Percentiles rank a stretch among this genome's conserved stretches.
Conservation (phyloP, 106 monocot species). For the Dioscorea dumetorum region DNA sequence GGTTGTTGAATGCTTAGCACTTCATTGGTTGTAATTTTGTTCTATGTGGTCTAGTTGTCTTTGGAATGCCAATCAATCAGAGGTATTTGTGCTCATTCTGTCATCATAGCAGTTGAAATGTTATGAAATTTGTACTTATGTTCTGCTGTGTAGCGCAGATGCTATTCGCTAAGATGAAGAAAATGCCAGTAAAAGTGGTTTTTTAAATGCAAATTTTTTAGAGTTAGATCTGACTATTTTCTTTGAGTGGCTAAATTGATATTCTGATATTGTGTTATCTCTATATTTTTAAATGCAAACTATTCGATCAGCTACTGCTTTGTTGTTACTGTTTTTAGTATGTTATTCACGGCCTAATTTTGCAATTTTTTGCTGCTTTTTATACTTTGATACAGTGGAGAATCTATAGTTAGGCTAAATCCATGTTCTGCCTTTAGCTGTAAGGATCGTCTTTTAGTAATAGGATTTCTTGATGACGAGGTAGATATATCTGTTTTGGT, state of each 20-base stretch:
- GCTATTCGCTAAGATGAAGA: background rate
- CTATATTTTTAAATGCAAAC: too few species aligned
- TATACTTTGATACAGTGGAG: too few species aligned
- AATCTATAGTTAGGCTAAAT: too few species aligned
- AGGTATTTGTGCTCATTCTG: background rate
- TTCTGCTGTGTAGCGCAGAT: background rate
- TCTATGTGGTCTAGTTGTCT: background rate
- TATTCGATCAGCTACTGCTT: too few species aligned
- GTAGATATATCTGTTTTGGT: too few species aligned
- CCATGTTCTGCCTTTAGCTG: too few species aligned
- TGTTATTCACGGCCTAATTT: too few species aligned
- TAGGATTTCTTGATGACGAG: too few species aligned
- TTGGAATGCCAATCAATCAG: background rate
- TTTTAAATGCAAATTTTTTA: background rate
- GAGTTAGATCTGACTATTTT: background rate
- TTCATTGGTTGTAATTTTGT: background rate
- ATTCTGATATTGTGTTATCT: background rate
- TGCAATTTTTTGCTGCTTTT: too few species aligned
- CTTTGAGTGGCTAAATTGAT: background rate
- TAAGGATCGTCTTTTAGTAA: too few species aligned
- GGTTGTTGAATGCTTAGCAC: too few species aligned
- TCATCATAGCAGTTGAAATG: background rate
- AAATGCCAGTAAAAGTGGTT: background rate
- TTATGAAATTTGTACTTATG: background rate
- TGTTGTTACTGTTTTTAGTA: too few species aligned